Percentiles rank a stretch among this genome's conserved stretches.
Conservation (phyloP, 2,329 filamentous ascomycete genomes). For the Ophiostoma ulmi region DNA sequence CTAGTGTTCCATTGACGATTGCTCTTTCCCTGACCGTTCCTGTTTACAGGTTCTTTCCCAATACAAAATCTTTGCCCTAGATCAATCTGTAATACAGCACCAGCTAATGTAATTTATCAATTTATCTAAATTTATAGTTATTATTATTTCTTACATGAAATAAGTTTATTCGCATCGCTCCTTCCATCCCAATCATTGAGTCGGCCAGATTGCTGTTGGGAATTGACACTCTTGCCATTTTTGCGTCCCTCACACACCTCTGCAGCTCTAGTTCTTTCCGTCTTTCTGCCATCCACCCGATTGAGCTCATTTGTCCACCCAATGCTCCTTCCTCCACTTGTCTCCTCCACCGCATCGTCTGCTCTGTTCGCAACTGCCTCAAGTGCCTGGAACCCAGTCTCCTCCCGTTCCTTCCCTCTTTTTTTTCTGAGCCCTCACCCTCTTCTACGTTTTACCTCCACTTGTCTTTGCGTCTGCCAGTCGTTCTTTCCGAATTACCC, state of each 20-base stretch:
- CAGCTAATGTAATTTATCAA: background rate
- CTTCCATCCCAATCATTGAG: slow-evolving; percentile 15
- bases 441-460: background rate
- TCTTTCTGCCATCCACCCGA: slow-evolving; percentile 13
- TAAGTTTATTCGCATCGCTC: background rate
- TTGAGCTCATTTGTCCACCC: slow-evolving; percentile 11
- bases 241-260: background rate
- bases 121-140: background rate
- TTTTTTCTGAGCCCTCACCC: background rate
- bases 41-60: slow-evolving; percentile 16
- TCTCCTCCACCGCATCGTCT: slow-evolving; percentile 17
- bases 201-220: slow-evolving; percentile 13
- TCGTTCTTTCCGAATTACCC: slow-evolving; percentile 5
- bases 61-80: background rate
- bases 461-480: slow-evolving; percentile 7
- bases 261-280: slow-evolving; percentile 10
- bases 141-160: background rate
- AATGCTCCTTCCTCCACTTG: slow-evolving; percentile 15
- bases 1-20: slow-evolving; percentile 15
- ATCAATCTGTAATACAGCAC: background rate
- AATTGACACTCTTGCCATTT: background rate
- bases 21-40: slow-evolving; percentile 17
- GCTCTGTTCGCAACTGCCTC: slow-evolving; percentile 6
- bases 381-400: slow-evolving; percentile 26
- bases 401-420: background rate